These are phyloP conservation scores for Lentinus tigrinus DNA, from an alignment of 768 basidiomycete species.

Conservation along the genomic window DNA sequence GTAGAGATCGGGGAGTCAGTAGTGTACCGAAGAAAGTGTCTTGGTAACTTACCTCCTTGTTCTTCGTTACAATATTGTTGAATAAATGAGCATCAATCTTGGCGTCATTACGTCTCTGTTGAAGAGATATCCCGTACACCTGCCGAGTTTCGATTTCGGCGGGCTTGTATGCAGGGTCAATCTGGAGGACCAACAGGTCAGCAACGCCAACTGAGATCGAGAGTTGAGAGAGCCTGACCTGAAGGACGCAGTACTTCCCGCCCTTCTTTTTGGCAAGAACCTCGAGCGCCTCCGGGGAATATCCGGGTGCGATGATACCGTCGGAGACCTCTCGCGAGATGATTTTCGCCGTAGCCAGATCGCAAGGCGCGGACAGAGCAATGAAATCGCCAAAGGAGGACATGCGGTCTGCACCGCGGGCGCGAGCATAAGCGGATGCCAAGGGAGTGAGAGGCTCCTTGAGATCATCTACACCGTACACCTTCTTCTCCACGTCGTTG, in stretches of 20 bases:
- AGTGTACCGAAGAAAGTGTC: background rate
- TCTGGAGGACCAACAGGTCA: constrained; percentile 45
- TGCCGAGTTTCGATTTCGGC: constrained; percentile 86
- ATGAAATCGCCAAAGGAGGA: constrained; percentile 99
- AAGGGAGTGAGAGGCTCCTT: constrained; percentile 87
- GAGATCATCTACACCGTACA: constrained; percentile 95
- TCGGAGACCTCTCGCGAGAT: constrained; percentile 99
- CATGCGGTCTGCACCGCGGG: constrained; percentile 98
- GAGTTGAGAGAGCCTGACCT: constrained; percentile 48
- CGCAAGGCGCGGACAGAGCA: constrained; percentile 89
- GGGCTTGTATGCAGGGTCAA: constrained; percentile 83
- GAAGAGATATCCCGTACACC: constrained; percentile 88
- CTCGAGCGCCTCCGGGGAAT: constrained; percentile 83
- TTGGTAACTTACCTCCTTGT: constrained; percentile 65
- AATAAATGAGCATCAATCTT: constrained; percentile 84
- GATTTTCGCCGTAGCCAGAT: constrained; percentile 91
- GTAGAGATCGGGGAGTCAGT: constrained; percentile 1
- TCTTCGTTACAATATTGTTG: constrained; percentile 84
- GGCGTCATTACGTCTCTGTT: constrained; percentile 87
- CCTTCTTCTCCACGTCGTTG: constrained; percentile 81
- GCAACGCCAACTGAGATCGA: background rate
- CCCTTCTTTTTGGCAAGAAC: constrained; percentile 94
- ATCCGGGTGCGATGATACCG: constrained; percentile 96
- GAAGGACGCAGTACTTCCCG: constrained; percentile 96
- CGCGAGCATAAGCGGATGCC: constrained; percentile 92